Conservation (phyloP, 139 green algal genomes). For the Picochlorum sp. region DNA sequence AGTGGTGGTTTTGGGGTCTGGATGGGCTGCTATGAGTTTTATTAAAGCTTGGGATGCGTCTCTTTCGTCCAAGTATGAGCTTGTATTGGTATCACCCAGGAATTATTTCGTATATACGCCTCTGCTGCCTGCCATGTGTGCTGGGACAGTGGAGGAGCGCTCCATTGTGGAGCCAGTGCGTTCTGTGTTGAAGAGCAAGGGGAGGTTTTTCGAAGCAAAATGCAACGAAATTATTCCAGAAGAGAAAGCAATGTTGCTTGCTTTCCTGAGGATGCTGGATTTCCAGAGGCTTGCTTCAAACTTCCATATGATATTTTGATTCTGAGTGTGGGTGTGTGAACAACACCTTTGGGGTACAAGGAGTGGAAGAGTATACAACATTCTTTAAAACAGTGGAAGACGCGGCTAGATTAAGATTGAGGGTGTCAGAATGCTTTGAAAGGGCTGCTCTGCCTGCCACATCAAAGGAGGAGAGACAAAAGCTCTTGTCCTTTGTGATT, state of each 20-base stretch:
- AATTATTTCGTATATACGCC: constrained; percentile 98
- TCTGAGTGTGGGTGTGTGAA: constrained; percentile 70
- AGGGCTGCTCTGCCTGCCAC: constrained; percentile 65
- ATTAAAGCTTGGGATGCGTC: constrained; percentile 53
- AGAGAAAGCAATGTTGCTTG: constrained; percentile 63
- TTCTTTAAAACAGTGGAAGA: constrained; percentile 88
- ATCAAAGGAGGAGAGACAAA: constrained; percentile 46
- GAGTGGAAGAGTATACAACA: constrained; percentile 72
- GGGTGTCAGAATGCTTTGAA: constrained; percentile 84
- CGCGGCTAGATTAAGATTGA: constrained; percentile 53
- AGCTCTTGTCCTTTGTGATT: constrained; percentile 83
- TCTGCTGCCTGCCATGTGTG: constrained; percentile 80
- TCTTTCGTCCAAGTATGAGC: constrained; percentile 29
- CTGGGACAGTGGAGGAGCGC: constrained; percentile 82
- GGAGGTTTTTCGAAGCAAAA: constrained; percentile 80
- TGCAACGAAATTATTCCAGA: constrained; percentile 66
- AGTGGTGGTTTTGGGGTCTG: constrained; percentile 78
- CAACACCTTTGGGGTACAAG: constrained; percentile 88
- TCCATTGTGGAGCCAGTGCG: constrained; percentile 91
- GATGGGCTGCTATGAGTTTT: constrained; percentile 79
- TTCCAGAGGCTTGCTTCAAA: constrained; percentile 77
- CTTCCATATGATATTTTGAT: constrained; percentile 78
- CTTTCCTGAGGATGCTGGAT: constrained; percentile 71
- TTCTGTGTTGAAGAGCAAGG: constrained; percentile 36
- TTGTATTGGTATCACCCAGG: constrained; percentile 47